Evolutionary conservation across 768 basidiomycete genomes (phyloP).

Genomic region (Mycena filopes): DNA sequence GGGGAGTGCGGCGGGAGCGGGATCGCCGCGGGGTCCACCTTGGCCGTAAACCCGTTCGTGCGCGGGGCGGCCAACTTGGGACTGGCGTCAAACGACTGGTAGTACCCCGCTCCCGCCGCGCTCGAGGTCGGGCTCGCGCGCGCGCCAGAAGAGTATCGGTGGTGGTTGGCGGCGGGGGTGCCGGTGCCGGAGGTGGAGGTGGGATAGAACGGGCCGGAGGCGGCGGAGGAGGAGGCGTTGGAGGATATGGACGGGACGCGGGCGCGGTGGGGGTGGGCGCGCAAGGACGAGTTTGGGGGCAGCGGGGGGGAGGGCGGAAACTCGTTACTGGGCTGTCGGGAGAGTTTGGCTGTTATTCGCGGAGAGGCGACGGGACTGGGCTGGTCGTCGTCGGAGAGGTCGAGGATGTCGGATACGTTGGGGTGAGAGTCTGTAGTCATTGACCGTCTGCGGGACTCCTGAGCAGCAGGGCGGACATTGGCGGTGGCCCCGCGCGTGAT

Average conservation of each 20-base stretch:
- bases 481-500: constrained; percentile 20
- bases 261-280: constrained; percentile 41
- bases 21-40: constrained; percentile 65
- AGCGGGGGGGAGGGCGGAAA: constrained; percentile 34
- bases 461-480: neutral
- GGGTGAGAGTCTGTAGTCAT: neutral
- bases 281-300: constrained; percentile 41
- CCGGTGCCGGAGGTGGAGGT: constrained; percentile 69
- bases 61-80: constrained; percentile 38
- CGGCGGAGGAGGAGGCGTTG: constrained; percentile 40
- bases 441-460: constrained; percentile 17
- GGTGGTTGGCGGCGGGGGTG: constrained; percentile 67
- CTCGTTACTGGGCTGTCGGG: constrained; percentile 15
- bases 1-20: constrained; percentile 79
- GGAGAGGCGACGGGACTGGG: constrained; percentile 18
- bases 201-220: constrained; percentile 55
- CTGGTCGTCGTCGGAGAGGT: constrained; percentile 27
- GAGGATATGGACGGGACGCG: constrained; percentile 57
- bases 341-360: constrained; percentile 31
- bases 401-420: constrained; percentile 19
- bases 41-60: constrained; percentile 42
- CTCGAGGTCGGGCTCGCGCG: constrained; percentile 46
- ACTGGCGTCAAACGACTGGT: constrained; percentile 43
- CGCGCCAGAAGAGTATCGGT: constrained; percentile 55
- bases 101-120: constrained; percentile 44